Evolutionary conservation across 1,139 yeast genomes (phyloP).

Genomic region (Yamadazyma friedrichii): DNA sequence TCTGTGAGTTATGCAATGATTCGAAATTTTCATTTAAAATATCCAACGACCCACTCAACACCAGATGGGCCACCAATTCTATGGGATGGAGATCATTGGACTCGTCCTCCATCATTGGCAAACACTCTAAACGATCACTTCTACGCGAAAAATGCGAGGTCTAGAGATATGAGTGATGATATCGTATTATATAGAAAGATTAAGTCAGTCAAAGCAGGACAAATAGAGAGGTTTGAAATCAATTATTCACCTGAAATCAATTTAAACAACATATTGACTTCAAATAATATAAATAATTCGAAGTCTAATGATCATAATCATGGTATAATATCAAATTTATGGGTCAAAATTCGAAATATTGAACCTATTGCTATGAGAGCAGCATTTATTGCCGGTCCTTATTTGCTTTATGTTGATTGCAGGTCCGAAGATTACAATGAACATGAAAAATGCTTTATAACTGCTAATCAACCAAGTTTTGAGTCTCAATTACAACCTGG

Average conservation of each 20-base stretch:
- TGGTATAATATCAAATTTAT: constrained; percentile 30
- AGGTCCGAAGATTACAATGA: constrained; percentile 63
- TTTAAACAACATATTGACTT: constrained; percentile 13
- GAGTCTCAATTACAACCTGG: constrained; percentile 72
- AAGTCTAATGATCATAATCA: constrained; percentile 5
- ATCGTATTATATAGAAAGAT: constrained; percentile 31
- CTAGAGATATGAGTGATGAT: neutral
- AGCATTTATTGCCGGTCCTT: constrained; percentile 89
- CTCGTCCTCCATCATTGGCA: no score
- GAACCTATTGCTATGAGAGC: constrained; percentile 81
- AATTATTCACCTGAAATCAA: constrained; percentile 28
- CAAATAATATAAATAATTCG: constrained; percentile 8
- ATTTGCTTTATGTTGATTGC: constrained; percentile 81
- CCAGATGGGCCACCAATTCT: constrained; percentile 45
- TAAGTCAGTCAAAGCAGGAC: constrained; percentile 37
- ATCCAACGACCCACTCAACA: constrained; percentile 55
- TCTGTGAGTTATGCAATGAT: constrained; percentile 55
- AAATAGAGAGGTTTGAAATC: constrained; percentile 35
- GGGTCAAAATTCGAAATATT: constrained; percentile 69
- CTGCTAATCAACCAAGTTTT: constrained; percentile 66
- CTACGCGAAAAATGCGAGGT: no score
- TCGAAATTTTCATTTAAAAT: constrained; percentile 50
- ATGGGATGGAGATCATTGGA: constrained; percentile 14
- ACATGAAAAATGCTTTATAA: constrained; percentile 50
- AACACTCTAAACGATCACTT: neutral